Percentiles rank a stretch among this genome's conserved stretches.
These are phyloP conservation scores for Hygrophoropsis aurantiaca DNA, from an alignment of 768 basidiomycete species.

Conservation along the genomic window DNA sequence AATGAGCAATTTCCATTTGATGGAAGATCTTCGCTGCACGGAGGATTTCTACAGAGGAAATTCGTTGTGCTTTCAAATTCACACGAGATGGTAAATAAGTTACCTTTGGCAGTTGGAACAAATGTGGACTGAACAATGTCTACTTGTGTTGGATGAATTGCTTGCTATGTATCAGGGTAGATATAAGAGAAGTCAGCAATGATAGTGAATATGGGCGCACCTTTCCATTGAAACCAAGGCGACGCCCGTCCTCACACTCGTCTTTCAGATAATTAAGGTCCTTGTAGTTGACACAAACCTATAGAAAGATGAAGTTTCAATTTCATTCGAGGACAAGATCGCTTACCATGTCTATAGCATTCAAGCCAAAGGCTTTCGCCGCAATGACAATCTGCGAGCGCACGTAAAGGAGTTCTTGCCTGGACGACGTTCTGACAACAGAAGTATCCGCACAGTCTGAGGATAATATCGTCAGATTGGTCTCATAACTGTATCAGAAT, in stretches of 20 bases:
- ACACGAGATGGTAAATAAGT: slow-evolving; percentile 3
- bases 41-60: slow-evolving; percentile 60
- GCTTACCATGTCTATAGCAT: slow-evolving; percentile 87
- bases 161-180: slow-evolving; percentile 63
- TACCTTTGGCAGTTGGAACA: slow-evolving; percentile 72
- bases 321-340: slow-evolving; percentile 4
- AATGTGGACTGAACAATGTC: slow-evolving; percentile 75
- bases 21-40: slow-evolving; percentile 74
- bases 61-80: not conserved
- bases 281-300: slow-evolving; percentile 91
- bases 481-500: not conserved
- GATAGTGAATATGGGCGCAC: slow-evolving; percentile 31
- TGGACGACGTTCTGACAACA: slow-evolving; percentile 72
- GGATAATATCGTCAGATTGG: not conserved
- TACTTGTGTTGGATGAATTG: slow-evolving; percentile 88
- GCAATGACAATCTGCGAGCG: slow-evolving; percentile 79
- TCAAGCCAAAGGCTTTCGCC: slow-evolving; percentile 80
- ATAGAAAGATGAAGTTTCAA: too few species aligned
- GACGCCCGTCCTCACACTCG: slow-evolving; percentile 77
- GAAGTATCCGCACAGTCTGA: slow-evolving; percentile 88
- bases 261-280: slow-evolving; percentile 62
- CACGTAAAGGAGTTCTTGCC: slow-evolving; percentile 78
- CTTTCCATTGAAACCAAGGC: slow-evolving; percentile 92
- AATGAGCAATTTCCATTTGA: slow-evolving; percentile 60
- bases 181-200: slow-evolving; percentile 1